Evolutionary conservation across 2,329 filamentous ascomycete species (phyloP).

Genomic region (Fusarium staphyleae): DNA sequence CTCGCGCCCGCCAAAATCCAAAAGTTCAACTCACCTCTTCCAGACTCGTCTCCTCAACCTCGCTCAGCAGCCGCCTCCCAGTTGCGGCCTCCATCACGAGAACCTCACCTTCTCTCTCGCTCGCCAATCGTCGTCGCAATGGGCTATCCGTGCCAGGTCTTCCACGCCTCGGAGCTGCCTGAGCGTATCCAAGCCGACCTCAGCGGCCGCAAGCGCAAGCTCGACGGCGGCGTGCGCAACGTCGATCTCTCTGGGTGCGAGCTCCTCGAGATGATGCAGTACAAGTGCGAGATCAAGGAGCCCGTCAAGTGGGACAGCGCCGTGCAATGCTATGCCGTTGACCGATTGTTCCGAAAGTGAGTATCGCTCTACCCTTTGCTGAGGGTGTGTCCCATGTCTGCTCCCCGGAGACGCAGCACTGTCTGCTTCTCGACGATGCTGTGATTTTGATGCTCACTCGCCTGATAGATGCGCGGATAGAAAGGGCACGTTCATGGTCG

Average conservation of each 20-base stretch:
- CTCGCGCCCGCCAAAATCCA: constrained; percentile 16
- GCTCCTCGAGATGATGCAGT: constrained; percentile 66
- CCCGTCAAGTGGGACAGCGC: constrained; percentile 55
- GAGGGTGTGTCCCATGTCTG: too few species aligned
- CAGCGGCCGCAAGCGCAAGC: constrained; percentile 62
- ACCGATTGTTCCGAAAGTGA: constrained; percentile 67
- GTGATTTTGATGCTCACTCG: constrained; percentile 5
- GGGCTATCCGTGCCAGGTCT: constrained; percentile 65
- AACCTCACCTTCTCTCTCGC: neutral
- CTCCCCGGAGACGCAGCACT: too few species aligned
- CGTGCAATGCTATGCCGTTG: constrained; percentile 63
- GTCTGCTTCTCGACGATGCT: constrained; percentile 1
- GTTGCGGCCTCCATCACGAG: constrained; percentile 49
- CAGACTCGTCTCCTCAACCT: constrained; percentile 64
- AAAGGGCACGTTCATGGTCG: constrained; percentile 64
- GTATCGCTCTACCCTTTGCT: constrained; percentile 33
- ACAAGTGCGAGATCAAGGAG: constrained; percentile 62
- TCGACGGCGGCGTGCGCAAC: constrained; percentile 45
- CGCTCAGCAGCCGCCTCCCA: constrained; percentile 59
- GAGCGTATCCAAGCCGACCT: constrained; percentile 56
- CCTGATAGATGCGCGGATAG: constrained; percentile 64
- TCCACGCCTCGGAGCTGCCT: constrained; percentile 60
- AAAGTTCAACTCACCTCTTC: constrained; percentile 60
- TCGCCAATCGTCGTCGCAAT: constrained; percentile 51
- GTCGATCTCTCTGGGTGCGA: constrained; percentile 64